These are phyloP conservation scores for Heliamphora pulchella DNA, from an alignment of 179 eudicot genomes.

Conservation along the genomic window DNA sequence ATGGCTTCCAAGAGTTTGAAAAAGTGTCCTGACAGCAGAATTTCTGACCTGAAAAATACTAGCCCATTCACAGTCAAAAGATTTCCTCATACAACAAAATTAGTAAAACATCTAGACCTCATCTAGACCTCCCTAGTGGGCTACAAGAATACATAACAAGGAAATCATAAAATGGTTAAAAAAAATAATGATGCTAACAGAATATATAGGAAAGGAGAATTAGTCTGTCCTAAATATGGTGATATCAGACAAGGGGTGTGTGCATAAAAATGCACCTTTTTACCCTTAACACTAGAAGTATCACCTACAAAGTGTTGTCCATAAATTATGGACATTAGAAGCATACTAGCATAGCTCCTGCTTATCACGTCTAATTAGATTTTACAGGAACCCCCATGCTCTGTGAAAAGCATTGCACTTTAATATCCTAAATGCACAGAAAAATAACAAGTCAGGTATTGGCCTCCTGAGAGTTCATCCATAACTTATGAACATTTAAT, in stretches of 20 bases:
- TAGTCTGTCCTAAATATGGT: not conserved
- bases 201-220: not conserved
- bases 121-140: not conserved
- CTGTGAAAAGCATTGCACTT: not conserved
- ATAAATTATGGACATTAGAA: not conserved
- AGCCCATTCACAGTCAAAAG: conserved; percentile 11
- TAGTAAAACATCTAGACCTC: not conserved
- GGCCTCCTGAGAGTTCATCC: not conserved
- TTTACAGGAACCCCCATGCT: not conserved
- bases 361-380: not conserved
- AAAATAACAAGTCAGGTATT: not conserved
- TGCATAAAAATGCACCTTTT: not conserved
- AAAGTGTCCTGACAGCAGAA: conserved; percentile 90
- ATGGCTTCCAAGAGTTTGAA: conserved; percentile 96
- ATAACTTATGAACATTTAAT: not conserved
- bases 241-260: not conserved
- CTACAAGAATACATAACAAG: not conserved
- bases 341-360: not conserved
- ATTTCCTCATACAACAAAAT: not conserved
- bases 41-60: conserved; percentile 66
- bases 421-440: not conserved
- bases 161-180: not conserved
- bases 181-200: conserved; percentile 6
- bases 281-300: not conserved
- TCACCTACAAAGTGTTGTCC: not conserved